A percentile compares a stretch with the other conserved stretches of the same genome.
Evolutionary conservation across 257 asterid genomes (phyloP).

Genomic region (Lithospermum erythrorhizon): DNA sequence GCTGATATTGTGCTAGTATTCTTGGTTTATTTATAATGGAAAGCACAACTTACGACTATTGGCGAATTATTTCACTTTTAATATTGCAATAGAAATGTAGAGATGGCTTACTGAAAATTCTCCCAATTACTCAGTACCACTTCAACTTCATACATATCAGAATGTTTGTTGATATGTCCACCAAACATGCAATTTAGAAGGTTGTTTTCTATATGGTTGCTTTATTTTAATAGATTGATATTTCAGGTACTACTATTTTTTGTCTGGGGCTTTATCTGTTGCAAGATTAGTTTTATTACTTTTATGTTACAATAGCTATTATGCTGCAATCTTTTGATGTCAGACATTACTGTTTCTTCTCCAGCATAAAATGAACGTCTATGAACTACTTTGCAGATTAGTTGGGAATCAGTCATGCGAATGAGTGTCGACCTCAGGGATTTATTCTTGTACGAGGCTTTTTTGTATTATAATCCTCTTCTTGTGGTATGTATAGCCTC

Average conservation of each 20-base stretch:
- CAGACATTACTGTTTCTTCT: slow-evolving; percentile 8
- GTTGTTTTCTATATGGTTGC: slow-evolving; percentile 2
- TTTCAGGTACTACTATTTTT: slow-evolving; percentile 70
- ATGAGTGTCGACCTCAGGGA: slow-evolving; percentile 89
- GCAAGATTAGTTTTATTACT: slow-evolving; percentile 66
- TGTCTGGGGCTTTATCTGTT: slow-evolving; percentile 76
- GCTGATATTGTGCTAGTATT: background rate
- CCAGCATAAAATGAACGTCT: slow-evolving; percentile 10
- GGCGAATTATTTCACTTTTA: too few species aligned
- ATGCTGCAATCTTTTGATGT: background rate
- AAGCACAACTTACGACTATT: too few species aligned
- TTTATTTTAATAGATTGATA: slow-evolving; percentile 17
- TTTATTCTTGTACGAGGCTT: slow-evolving; percentile 93
- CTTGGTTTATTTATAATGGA: too few species aligned
- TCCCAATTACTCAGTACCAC: background rate
- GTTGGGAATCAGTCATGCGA: slow-evolving; percentile 99
- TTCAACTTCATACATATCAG: too few species aligned
- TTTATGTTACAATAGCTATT: background rate
- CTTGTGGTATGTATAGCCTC: slow-evolving; percentile 66
- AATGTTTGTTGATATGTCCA: background rate
- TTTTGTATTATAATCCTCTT: slow-evolving; percentile 94
- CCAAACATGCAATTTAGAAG: slow-evolving; percentile 1
- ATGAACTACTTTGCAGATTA: slow-evolving; percentile 47
- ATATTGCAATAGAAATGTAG: background rate
- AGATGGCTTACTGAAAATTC: background rate